Percentiles rank a stretch among this genome's conserved stretches.
Evolutionary conservation across 495 filamentous ascomycete species (phyloP).

Genomic region (Aspergillus panamensis): DNA sequence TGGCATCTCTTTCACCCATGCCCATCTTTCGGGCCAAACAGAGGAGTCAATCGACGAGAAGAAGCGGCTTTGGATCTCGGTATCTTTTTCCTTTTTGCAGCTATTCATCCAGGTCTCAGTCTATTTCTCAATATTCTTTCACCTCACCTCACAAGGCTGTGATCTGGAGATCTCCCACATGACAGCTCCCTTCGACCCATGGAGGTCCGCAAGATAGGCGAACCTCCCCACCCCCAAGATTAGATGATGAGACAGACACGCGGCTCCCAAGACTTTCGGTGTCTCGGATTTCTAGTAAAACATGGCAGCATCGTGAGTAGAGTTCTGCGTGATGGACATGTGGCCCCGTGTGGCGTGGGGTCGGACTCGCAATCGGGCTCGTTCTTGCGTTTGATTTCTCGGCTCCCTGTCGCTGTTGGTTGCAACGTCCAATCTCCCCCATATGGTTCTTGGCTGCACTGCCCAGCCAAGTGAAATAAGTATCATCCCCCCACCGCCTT

Average conservation of each 20-base stretch:
- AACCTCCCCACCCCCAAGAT: too few relatives aligned
- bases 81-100: too few relatives aligned
- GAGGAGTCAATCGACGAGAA: background rate
- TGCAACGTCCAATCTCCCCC: background rate
- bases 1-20: slow-evolving; percentile 25
- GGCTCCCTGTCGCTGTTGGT: background rate
- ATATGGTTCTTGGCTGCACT: slow-evolving; percentile 13
- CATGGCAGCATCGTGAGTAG: background rate
- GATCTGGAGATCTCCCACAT: too few relatives aligned
- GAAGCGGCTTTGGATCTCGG: too few relatives aligned
- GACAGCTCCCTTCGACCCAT: too few relatives aligned
- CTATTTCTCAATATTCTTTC: too few relatives aligned
- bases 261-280: slow-evolving; percentile 4
- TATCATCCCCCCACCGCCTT: background rate
- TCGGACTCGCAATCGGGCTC: background rate
- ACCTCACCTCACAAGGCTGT: too few relatives aligned
- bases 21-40: background rate
- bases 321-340: slow-evolving; percentile 1
- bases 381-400: background rate
- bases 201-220: too few relatives aligned
- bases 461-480: slow-evolving; percentile 12
- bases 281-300: slow-evolving; percentile 3
- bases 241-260: background rate
- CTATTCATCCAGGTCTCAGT: too few relatives aligned
- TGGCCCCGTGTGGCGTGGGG: slow-evolving; percentile 7